Base-by-base conservation (phyloP, 2,329 filamentous ascomycete species). In the Parastagonospora avenae region DNA sequence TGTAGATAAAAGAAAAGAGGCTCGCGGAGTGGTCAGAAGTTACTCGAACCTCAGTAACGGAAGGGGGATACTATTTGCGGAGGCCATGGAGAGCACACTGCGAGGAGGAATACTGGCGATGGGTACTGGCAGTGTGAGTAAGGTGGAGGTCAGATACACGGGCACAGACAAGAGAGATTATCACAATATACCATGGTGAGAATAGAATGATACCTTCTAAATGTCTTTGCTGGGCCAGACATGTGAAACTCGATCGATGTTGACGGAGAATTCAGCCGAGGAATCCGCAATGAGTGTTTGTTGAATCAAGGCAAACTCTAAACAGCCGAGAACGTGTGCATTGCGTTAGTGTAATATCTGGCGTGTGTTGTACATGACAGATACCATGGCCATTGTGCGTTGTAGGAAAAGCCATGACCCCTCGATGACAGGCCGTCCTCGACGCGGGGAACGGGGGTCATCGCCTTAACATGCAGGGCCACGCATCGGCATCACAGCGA, bases 401-500 rank as follows among this genome's bases (percentile, higher is more conserved):
- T 24, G 19, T 24, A 24, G 19, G 5, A 28, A 24, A n/a, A 15
- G n/a, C 28, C 12, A 42, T 24, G 40, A 16, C 11, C 30, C n/a
- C 19, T 41, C 15, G 40, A 48, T 38, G 37, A 36, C 36, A 36
- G 16, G 2, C 19, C 27, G 16, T 28, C 36, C 10, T 37, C 24
- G 45, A 28, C 31, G 37, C 28, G 15, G 38, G 29, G 7, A n/a
- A 42, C 27, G 30, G 19, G 30, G 24, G 50, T 40, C 45, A 45
- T 48, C 44, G 14, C 35, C n/a, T 2, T 30, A 32, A 36, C 50
- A 48, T 41, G 35, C 24, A 37, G 50, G 30, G 31, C 33, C 38
- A 50, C 42, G 49, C 55, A 47, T 40, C 33, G 37, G 31, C 44
- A 52, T 58, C 55, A 60, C 53, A 42, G 44, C 52, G 24, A 39